phyloP scores from a whole-genome alignment of 345 rosid species.

The Corymbia maculata region DNA sequence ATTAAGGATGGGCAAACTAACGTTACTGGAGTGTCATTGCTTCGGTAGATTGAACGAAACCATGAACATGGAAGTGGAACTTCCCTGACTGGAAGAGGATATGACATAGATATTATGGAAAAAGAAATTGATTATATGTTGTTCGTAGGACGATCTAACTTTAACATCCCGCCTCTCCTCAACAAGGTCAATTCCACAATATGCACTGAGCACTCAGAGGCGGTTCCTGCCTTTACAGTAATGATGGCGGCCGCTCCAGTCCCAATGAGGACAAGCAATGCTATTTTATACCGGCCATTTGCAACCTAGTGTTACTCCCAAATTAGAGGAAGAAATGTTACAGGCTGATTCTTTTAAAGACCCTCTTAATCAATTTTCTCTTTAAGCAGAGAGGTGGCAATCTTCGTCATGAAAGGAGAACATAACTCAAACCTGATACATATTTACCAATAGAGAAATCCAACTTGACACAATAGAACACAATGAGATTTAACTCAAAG shows the following conservation, averaged over 20 bases:
- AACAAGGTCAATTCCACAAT: not conserved
- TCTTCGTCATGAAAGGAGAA: not conserved
- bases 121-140: not conserved
- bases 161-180: not conserved
- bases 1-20: not conserved
- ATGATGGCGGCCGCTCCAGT: constrained; percentile 58
- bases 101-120: not conserved
- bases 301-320: constrained; percentile 39
- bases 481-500: constrained; percentile 72
- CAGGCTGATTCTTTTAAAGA: not conserved
- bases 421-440: not conserved
- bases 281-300: constrained; percentile 72
- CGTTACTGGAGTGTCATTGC: not conserved
- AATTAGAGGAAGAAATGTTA: not conserved
- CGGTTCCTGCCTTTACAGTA: constrained; percentile 50
- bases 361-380: not conserved
- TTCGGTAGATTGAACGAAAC: not conserved
- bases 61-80: not conserved
- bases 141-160: not conserved
- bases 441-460: constrained; percentile 1
- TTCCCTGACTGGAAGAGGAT: not conserved
- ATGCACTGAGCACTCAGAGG: not conserved
- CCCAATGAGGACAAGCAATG: constrained; percentile 60
- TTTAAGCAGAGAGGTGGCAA: not conserved
- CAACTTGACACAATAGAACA: constrained; percentile 18